These are phyloP conservation scores for Backusella mclennaniae DNA, from an alignment of 192 early-diverging fungal genomes.

Conservation along the genomic window DNA sequence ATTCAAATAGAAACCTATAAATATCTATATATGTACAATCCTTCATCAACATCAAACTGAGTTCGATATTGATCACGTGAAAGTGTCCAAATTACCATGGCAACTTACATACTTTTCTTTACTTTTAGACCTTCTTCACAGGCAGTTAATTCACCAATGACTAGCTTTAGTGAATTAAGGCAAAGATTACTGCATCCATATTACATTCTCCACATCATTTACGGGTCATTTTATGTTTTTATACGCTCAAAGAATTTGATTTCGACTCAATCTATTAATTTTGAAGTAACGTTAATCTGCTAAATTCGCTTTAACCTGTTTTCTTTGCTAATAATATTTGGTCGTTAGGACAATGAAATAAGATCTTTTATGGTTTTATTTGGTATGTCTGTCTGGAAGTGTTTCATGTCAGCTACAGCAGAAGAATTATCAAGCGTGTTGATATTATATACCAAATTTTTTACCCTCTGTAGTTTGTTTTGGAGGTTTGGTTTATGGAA, in stretches of 20 bases:
- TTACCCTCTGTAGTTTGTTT: constrained; percentile 39
- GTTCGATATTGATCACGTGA: background rate
- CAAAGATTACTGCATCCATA: constrained; percentile 44
- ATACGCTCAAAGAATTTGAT: background rate
- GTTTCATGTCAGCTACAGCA: constrained; percentile 38
- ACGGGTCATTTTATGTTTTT: constrained; percentile 20
- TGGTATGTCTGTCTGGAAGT: constrained; percentile 27
- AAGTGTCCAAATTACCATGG: background rate
- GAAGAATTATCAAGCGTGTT: constrained; percentile 49
- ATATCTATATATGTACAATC: too few species aligned
- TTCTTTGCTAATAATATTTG: background rate
- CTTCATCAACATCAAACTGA: background rate
- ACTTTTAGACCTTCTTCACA: background rate
- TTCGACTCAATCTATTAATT: constrained; percentile 13
- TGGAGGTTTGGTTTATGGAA: constrained; percentile 40
- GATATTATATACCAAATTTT: constrained; percentile 46
- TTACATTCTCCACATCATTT: constrained; percentile 37
- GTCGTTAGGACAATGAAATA: constrained; percentile 13
- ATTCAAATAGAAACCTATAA: too few species aligned
- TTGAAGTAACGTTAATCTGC: constrained; percentile 4
- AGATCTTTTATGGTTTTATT: constrained; percentile 16
- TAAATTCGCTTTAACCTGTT: background rate
- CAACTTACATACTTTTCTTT: background rate
- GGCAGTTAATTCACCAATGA: constrained; percentile 2
- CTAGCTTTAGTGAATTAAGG: constrained; percentile 23